These are phyloP conservation scores for Teratosphaeria destructans DNA, from an alignment of 2,329 filamentous ascomycete species.

Conservation along the genomic window DNA sequence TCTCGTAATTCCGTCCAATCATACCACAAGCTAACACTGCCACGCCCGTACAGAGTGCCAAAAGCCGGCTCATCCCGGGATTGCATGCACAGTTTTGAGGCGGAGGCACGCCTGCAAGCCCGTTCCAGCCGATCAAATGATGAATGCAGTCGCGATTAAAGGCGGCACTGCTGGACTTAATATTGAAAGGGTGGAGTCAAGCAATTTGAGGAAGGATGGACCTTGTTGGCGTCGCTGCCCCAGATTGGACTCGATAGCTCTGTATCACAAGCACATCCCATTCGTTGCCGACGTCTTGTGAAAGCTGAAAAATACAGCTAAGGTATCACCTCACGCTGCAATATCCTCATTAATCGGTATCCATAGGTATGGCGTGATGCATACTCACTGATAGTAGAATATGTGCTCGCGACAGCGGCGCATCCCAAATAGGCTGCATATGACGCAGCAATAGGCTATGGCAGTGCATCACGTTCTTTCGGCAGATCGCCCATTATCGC, in stretches of 20 bases:
- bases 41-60: no score
- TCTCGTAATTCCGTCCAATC: no score
- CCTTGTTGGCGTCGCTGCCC: not conserved
- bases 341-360: no score
- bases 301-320: no score
- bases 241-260: not conserved
- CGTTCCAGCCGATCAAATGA: not conserved
- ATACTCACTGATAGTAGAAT: no score
- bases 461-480: not conserved
- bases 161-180: not conserved
- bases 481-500: constrained; percentile 14
- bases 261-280: no score
- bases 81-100: not conserved
- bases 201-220: not conserved
- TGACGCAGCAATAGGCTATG: not conserved
- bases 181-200: not conserved
- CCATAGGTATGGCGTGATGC: no score
- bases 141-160: not conserved
- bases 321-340: no score
- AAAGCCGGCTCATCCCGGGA: no score
- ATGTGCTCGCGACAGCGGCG: no score
- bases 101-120: not conserved
- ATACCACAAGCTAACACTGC: no score
- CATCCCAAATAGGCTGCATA: not conserved
- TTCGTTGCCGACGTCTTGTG: no score